These are phyloP conservation scores for Mortierella sp. DNA, from an alignment of 371 early-diverging fungal species.

Conservation along the genomic window DNA sequence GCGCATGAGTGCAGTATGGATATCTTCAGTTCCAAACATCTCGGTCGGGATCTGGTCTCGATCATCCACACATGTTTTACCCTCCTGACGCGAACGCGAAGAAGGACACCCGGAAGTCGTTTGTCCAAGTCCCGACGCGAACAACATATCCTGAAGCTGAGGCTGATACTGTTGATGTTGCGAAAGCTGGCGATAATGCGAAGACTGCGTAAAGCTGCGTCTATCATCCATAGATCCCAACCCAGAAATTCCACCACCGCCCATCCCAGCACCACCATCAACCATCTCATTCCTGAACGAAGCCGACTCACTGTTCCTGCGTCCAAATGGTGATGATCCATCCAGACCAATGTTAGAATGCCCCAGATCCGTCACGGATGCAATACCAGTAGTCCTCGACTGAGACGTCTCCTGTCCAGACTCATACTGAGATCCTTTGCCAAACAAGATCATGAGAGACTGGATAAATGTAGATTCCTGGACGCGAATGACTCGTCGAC, in stretches of 20 bases:
- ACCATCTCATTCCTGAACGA: slow-evolving; percentile 20
- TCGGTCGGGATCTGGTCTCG: slow-evolving; percentile 51
- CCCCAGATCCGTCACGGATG: background rate
- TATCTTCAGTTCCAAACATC: slow-evolving; percentile 71
- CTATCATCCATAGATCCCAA: slow-evolving; percentile 15
- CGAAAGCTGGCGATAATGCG: slow-evolving; percentile 29
- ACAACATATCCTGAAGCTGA: background rate
- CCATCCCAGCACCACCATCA: slow-evolving; percentile 15
- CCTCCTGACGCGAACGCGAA: background rate
- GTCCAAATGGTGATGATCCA: background rate
- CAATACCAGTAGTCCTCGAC: background rate
- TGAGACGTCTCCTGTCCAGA: background rate
- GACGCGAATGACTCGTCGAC: background rate
- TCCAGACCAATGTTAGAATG: slow-evolving; percentile 3
- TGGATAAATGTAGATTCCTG: background rate
- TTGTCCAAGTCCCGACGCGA: background rate
- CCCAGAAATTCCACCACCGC: background rate
- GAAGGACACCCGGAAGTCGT: background rate
- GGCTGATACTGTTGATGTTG: slow-evolving; percentile 18
- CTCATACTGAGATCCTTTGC: background rate
- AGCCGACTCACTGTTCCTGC: slow-evolving; percentile 17
- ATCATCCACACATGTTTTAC: slow-evolving; percentile 17
- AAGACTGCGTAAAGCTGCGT: slow-evolving; percentile 18
- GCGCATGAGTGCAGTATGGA: slow-evolving; percentile 80
- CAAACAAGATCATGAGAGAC: background rate